These are phyloP conservation scores for Hebeloma cylindrosporum DNA, from an alignment of 768 basidiomycete species.

Conservation along the genomic window DNA sequence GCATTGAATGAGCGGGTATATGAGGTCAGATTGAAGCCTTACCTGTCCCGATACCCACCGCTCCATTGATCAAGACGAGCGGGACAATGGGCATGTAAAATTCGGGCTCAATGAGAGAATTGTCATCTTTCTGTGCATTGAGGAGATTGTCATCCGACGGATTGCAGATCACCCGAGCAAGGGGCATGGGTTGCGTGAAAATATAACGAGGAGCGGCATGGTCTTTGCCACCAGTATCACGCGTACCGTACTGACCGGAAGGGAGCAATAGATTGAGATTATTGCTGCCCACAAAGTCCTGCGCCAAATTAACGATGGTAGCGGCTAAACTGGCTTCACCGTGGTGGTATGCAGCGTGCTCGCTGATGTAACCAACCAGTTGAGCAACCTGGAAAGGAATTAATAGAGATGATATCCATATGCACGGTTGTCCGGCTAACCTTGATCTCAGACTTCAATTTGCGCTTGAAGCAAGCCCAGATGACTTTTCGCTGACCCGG, in stretches of 20 bases:
- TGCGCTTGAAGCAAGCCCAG: slow-evolving; percentile 95
- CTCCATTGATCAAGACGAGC: slow-evolving; percentile 87
- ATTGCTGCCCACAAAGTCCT: slow-evolving; percentile 93
- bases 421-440: slow-evolving; percentile 33
- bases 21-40: slow-evolving; percentile 19
- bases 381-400: slow-evolving; percentile 69
- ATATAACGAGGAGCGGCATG: slow-evolving; percentile 97
- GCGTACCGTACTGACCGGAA: slow-evolving; percentile 94
- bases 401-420: neutral
- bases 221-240: slow-evolving; percentile 91
- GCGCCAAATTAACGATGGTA: slow-evolving; percentile 93
- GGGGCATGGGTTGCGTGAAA: slow-evolving; percentile 73
- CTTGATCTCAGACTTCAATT: slow-evolving; percentile 90
- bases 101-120: slow-evolving; percentile 84
- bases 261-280: slow-evolving; percentile 88
- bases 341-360: slow-evolving; percentile 95
- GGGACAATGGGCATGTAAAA: slow-evolving; percentile 93
- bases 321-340: slow-evolving; percentile 84
- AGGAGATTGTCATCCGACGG: slow-evolving; percentile 85
- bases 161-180: slow-evolving; percentile 79
- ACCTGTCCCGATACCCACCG: slow-evolving; percentile 98
- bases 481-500: slow-evolving; percentile 97
- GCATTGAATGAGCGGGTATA: neutral
- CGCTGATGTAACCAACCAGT: slow-evolving; percentile 92
- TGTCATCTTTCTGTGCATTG: slow-evolving; percentile 83